These are phyloP conservation scores for Boletus sp. DNA, from an alignment of 768 basidiomycete genomes.

Conservation along the genomic window DNA sequence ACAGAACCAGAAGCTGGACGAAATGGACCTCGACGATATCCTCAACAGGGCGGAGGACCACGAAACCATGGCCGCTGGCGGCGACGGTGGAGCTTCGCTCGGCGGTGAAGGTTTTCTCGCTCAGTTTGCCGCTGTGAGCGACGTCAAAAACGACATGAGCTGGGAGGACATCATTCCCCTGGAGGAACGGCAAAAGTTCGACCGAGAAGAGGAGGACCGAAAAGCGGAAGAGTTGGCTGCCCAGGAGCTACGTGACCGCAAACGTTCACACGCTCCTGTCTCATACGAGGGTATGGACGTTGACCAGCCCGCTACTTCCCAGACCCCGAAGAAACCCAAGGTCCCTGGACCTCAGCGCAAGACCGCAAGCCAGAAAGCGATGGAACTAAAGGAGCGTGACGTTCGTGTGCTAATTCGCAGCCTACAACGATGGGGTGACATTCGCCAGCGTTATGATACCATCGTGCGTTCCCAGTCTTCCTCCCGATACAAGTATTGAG, in stretches of 20 bases:
- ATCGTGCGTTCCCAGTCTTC: constrained; percentile 60
- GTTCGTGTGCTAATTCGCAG: constrained; percentile 93
- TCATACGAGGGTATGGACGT: constrained; percentile 95
- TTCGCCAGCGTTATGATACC: constrained; percentile 87
- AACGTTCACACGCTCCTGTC: constrained; percentile 81
- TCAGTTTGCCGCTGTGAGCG: constrained; percentile 92
- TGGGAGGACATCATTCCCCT: constrained; percentile 99
- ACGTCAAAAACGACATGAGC: constrained; percentile 96
- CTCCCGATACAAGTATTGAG: neutral
- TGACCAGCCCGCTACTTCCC: constrained; percentile 60
- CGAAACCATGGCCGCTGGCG: constrained; percentile 82
- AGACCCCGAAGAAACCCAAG: constrained; percentile 73
- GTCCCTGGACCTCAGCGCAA: constrained; percentile 73
- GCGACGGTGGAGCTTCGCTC: constrained; percentile 87
- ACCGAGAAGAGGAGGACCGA: constrained; percentile 73
- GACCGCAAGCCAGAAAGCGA: constrained; percentile 88
- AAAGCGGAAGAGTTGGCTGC: constrained; percentile 68
- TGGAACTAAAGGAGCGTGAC: constrained; percentile 97
- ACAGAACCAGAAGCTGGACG: constrained; percentile 94
- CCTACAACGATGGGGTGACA: constrained; percentile 97
- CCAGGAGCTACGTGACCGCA: constrained; percentile 69
- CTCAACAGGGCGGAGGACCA: constrained; percentile 95
- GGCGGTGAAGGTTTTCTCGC: constrained; percentile 97
- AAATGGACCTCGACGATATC: constrained; percentile 99
- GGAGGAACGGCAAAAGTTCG: constrained; percentile 82